phyloP scores from a whole-genome alignment of 768 basidiomycete species.

The Mrakia blollopis region DNA sequence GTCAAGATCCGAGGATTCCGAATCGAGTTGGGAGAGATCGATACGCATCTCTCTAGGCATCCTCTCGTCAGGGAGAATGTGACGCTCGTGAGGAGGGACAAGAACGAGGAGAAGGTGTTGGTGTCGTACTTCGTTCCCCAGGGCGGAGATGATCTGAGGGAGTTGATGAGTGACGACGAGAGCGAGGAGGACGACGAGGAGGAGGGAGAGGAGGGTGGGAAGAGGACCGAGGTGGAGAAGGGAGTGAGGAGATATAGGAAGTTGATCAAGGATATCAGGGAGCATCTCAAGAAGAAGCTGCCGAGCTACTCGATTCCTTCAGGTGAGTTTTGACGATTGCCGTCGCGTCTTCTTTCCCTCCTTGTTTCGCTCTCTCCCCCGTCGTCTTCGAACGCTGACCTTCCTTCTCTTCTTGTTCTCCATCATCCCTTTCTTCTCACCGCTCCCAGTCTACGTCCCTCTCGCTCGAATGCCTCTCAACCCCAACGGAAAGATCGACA shows the following conservation, averaged over 20 bases:
- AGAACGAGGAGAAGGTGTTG: conserved; percentile 98
- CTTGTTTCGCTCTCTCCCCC: not conserved
- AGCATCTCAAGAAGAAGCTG: conserved; percentile 92
- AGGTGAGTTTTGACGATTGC: conserved; percentile 52
- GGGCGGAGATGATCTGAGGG: conserved; percentile 49
- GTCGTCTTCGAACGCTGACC: no score
- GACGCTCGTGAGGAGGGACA: conserved; percentile 90
- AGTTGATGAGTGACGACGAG: conserved; percentile 45
- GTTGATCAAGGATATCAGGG: conserved; percentile 87
- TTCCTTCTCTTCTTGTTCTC: no score
- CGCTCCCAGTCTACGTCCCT: conserved; percentile 75
- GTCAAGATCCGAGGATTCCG: conserved; percentile 99
- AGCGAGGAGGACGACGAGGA: conserved; percentile 37
- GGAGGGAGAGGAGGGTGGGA: conserved; percentile 51
- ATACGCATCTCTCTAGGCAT: conserved; percentile 89
- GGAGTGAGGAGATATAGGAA: conserved; percentile 80
- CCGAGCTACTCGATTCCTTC: conserved; percentile 91
- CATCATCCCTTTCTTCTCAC: no score
- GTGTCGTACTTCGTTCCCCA: conserved; percentile 95
- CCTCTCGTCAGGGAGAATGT: conserved; percentile 95
- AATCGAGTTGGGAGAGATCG: conserved; percentile 96
- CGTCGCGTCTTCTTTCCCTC: not conserved
- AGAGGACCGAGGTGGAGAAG: conserved; percentile 58
- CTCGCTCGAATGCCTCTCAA: conserved; percentile 93
- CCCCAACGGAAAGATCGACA: conserved; percentile 98